These are phyloP conservation scores for Hypoxylon sp. DNA, from an alignment of 2,329 filamentous ascomycete genomes.

Conservation along the genomic window DNA sequence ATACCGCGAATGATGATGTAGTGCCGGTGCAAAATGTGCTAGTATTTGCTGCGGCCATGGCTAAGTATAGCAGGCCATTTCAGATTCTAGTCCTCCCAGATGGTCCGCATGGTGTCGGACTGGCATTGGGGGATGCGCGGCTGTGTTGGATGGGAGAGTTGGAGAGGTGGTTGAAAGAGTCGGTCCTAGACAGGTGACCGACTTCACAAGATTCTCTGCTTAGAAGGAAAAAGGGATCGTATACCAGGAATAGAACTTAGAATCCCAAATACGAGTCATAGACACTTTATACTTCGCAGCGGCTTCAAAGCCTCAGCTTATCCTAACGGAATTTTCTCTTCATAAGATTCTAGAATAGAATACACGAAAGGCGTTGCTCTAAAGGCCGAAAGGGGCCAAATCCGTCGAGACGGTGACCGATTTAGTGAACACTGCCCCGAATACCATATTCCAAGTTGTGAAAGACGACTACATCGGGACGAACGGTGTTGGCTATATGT, in stretches of 20 bases:
- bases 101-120: conserved; percentile 51
- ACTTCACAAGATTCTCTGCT: background rate
- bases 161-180: conserved; percentile 50
- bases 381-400: too few relatives aligned
- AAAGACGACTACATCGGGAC: too few relatives aligned
- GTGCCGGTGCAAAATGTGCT: conserved; percentile 53
- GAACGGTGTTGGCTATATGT: too few relatives aligned
- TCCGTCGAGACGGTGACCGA: too few relatives aligned
- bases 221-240: background rate
- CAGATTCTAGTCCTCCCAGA: conserved; percentile 51
- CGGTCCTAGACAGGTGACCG: conserved; percentile 13
- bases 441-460: too few relatives aligned
- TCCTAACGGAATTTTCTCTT: too few relatives aligned
- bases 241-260: background rate
- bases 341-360: too few relatives aligned
- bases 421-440: too few relatives aligned
- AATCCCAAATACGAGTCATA: too few relatives aligned
- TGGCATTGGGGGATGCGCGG: conserved; percentile 48
- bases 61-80: conserved; percentile 43
- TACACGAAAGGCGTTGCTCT: too few relatives aligned
- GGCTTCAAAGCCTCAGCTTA: too few relatives aligned
- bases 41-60: conserved; percentile 50
- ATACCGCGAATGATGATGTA: conserved; percentile 51
- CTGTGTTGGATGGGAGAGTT: conserved; percentile 51
- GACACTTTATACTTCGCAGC: too few relatives aligned